Percentiles rank a stretch among this genome's conserved stretches.
Evolutionary conservation across 2,329 filamentous ascomycete species (phyloP).

Genomic region (Botrytis fragariae): DNA sequence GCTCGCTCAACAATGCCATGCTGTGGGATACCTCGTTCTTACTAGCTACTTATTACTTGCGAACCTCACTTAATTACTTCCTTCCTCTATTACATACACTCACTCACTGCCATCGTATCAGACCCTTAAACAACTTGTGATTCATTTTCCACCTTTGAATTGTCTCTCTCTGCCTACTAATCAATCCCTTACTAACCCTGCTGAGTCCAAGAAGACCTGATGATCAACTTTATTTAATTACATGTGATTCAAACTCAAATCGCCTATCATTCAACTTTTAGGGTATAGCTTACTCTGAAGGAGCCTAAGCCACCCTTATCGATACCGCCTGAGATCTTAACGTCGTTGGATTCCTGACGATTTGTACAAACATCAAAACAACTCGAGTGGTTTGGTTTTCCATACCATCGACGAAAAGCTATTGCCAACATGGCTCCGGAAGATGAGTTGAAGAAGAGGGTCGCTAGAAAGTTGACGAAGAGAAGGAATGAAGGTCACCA

Average conservation of each 20-base stretch:
- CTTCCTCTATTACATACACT: not conserved
- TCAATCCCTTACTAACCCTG: not conserved
- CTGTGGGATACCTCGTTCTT: not conserved
- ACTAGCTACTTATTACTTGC: not conserved
- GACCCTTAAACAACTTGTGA: not conserved
- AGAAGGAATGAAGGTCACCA: conserved; percentile 43
- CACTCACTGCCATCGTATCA: not conserved
- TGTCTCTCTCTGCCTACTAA: not conserved
- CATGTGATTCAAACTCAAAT: conserved; percentile 3
- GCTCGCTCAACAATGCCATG: not conserved
- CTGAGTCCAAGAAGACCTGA: not conserved
- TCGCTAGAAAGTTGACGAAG: conserved; percentile 44
- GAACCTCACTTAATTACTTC: not conserved
- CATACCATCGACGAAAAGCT: not conserved
- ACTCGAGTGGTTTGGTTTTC: not conserved
- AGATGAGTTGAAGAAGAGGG: conserved; percentile 43
- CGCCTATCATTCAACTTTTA: not conserved
- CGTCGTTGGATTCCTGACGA: not conserved
- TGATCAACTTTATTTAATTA: not conserved
- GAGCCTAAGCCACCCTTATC: conserved; percentile 15
- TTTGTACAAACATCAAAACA: conserved; percentile 4
- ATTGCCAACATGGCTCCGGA: conserved; percentile 39
- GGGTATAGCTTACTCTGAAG: conserved; percentile 6
- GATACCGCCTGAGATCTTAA: conserved; percentile 8
- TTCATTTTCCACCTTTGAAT: not conserved